Base-by-base conservation (phyloP, 2,329 filamentous ascomycete genomes). In the Colletotrichum phormii region DNA sequence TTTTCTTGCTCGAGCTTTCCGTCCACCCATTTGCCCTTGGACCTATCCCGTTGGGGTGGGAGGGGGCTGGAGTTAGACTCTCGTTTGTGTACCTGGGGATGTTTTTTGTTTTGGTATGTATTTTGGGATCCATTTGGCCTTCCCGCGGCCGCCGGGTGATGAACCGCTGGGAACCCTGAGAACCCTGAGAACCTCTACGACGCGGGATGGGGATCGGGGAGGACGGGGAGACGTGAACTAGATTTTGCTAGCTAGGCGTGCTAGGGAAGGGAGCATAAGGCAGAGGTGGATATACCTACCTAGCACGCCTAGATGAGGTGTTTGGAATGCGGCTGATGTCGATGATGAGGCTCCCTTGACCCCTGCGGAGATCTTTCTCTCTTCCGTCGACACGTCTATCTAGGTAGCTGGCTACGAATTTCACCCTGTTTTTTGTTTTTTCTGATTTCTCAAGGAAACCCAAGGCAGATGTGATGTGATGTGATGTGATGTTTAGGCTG, bases 291-390 rank as follows among this genome's bases (percentile, higher is more conserved):
- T 6, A 18, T 26, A 4, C 26, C 2, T 26, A 26, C 26, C 26
- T 26, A 26, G 26, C 26, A 4, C 26, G 26, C 24, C 22, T n/a
- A 5, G 29, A 13, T 24, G 42, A 49, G 8, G 62, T 42, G 26
- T 5, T 5, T 49, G 33, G 65, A 35, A 62, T 67, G 65, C 59
- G 57, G 65, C 49, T 67, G 65, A 62, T 62, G 22, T 22, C 31
- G 65, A 61, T n/a, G 15, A n/a, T 49, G 42, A 49, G 65, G 65
- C 65, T 67, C 65, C 65, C 65, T 55, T 62, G 49, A 22, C 26
- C 66, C 66, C 49, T 54, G 65, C 46, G 55, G 15, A 31, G 46
- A 67, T 62, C 49, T 53, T 18, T 55, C 11, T 51, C 46, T 35
- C 22, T n/a, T 5, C 9, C 6, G 13, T 33, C n/a, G 3, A 37